Evolutionary conservation across 2,329 filamentous ascomycete genomes (phyloP), one percentile per base, ranked within the genome.

Genomic region (Aspergillus fructus): DNA sequence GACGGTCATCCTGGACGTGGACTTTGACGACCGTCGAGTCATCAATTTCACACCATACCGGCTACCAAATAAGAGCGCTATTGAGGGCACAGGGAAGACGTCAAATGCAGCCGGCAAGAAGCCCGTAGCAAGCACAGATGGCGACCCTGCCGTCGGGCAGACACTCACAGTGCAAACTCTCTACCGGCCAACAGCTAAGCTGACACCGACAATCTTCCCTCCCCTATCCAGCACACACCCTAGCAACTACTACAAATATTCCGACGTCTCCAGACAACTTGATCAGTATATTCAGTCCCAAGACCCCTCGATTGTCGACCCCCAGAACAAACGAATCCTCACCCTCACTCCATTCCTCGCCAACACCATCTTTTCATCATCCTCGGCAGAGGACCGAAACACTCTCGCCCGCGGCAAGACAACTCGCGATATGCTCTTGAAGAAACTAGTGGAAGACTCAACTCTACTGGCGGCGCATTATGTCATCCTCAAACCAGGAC

Each of bases 1-100:
- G 66, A 85, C 83, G 0, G 79, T 87, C 11, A 83, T 89, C 49
- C 62, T 84, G 15, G 86, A 89, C 63, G 81, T 89, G 48, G 85
- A 89, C 67, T 89, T 88, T 69, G 74, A 81, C 17, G 83, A 88
- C 60, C 68, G 68, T 7, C 76, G 78, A 2, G 70, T 89, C 15
- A 66, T 76, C 39, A 71, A 77, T 21, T 89, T 89, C 70, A 78
- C 80, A 23, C 85, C 87, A 3, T 89, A 89, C 70, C 78, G 78
- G 40, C 74, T 89, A 12, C 83, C 86, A 1, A 84, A 83, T 66
- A 85, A 84, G 62, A 83, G 83, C 47, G 64, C 74, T 13, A 69
- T 74, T 21, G 78, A 79, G 13, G 76, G 76, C 23, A 70, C 75
- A 4, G 74, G 72, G 6, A 74, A 71, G 49, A n/a, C 69, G 1